Percentiles rank a stretch among this genome's conserved stretches.
These are phyloP conservation scores for Linnemannia hyalina DNA, from an alignment of 192 early-diverging fungal genomes.

Conservation along the genomic window DNA sequence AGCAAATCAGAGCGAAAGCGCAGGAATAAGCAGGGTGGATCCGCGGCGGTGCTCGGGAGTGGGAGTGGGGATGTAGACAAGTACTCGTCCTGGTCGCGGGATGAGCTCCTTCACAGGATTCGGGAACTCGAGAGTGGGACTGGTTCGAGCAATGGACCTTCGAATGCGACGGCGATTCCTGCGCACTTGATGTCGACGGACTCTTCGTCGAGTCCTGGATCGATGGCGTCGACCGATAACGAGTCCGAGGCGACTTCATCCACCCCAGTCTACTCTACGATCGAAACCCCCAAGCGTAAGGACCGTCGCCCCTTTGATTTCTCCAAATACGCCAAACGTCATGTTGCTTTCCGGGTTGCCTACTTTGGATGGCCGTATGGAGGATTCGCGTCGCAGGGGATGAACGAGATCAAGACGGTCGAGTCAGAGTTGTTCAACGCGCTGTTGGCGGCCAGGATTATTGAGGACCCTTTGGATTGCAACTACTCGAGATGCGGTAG, in stretches of 20 bases:
- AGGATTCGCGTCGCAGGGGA: conserved; percentile 83
- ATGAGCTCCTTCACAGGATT: conserved; percentile 34
- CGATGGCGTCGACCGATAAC: background rate
- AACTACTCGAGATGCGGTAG: conserved; percentile 88
- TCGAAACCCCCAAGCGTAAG: conserved; percentile 40
- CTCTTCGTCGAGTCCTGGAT: conserved; percentile 20
- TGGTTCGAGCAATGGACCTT: background rate
- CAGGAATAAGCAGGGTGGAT: conserved; percentile 17
- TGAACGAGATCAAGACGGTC: conserved; percentile 75
- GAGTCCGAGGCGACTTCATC: conserved; percentile 15
- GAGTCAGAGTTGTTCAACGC: conserved; percentile 92
- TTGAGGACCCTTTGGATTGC: conserved; percentile 75
- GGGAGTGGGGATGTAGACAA: conserved; percentile 32
- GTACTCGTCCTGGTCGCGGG: conserved; percentile 44
- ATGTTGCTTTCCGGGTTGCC: conserved; percentile 88
- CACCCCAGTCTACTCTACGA: conserved; percentile 14
- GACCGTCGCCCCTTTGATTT: conserved; percentile 79
- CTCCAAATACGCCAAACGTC: conserved; percentile 77
- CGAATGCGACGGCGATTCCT: conserved; percentile 6
- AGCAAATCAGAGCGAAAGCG: conserved; percentile 45
- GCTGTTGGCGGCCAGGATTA: conserved; percentile 80
- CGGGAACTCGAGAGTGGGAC: conserved; percentile 29
- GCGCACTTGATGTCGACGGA: conserved; percentile 21
- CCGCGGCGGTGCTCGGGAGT: conserved; percentile 17
- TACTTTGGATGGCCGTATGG: conserved; percentile 94